A percentile compares a stretch with the other conserved stretches of the same genome.
phyloP scores from a whole-genome alignment of 345 rosid species.

The Isatis tinctoria region DNA sequence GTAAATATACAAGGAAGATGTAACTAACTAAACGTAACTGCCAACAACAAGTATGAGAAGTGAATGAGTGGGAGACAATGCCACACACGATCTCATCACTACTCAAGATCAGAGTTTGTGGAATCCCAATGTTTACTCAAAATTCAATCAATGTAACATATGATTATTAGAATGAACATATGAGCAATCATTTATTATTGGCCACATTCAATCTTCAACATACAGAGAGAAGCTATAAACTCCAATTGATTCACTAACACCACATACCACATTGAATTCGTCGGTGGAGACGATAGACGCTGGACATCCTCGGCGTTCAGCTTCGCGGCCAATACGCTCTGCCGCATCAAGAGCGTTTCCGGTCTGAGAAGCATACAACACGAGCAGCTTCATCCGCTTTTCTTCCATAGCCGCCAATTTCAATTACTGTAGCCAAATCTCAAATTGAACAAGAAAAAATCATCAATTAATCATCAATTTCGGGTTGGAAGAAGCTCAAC shows the following conservation, averaged over 20 bases:
- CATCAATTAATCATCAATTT: no score
- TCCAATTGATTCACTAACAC: background rate
- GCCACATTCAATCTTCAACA: background rate
- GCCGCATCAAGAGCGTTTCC: slow-evolving; percentile 87
- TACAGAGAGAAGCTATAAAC: slow-evolving; percentile 4
- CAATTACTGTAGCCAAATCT: background rate
- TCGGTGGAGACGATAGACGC: slow-evolving; percentile 48
- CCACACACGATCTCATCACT: no score
- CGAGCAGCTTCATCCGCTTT: slow-evolving; percentile 38
- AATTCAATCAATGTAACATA: background rate
- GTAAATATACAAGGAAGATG: no score
- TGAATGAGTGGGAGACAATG: no score
- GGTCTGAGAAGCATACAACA: slow-evolving; percentile 82
- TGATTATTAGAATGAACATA: background rate
- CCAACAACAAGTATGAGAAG: no score
- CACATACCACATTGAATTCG: slow-evolving; percentile 45
- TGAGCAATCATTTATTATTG: background rate
- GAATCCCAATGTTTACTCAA: background rate
- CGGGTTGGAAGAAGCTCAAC: no score
- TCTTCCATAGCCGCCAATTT: slow-evolving; percentile 36
- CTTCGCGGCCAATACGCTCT: slow-evolving; percentile 76
- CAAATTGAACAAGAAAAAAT: background rate
- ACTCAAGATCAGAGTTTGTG: background rate
- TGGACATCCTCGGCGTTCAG: slow-evolving; percentile 68
- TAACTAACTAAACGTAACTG: no score